Percentiles rank a stretch among this genome's conserved stretches.
These are phyloP conservation scores for Podaxis sp. DNA, from an alignment of 768 basidiomycete genomes.

Conservation along the genomic window DNA sequence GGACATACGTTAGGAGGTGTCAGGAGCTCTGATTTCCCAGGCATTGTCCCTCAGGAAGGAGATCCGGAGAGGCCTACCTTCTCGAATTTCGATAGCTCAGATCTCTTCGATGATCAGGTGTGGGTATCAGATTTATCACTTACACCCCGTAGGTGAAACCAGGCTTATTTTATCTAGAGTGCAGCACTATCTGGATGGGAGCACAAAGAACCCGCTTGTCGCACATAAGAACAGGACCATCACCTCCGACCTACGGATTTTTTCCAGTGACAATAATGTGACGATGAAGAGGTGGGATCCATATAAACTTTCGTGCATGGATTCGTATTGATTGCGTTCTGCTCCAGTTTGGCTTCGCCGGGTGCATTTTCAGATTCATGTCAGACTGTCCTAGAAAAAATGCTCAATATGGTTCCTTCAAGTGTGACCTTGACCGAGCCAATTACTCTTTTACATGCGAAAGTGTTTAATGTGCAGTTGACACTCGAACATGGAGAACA, in stretches of 20 bases:
- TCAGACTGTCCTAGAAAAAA: slow-evolving; percentile 34
- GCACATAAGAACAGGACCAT: slow-evolving; percentile 31
- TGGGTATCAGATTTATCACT: slow-evolving; percentile 21
- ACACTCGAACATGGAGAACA: slow-evolving; percentile 28
- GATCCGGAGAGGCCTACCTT: slow-evolving; percentile 24
- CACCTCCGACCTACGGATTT: slow-evolving; percentile 40
- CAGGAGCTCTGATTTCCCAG: slow-evolving; percentile 39
- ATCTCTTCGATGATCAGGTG: slow-evolving; percentile 37
- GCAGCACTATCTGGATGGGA: slow-evolving; percentile 38
- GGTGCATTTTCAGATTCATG: slow-evolving; percentile 33
- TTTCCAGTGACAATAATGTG: slow-evolving; percentile 36
- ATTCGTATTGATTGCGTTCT: slow-evolving; percentile 1
- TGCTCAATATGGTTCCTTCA: slow-evolving; percentile 44
- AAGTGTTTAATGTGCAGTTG: slow-evolving; percentile 32
- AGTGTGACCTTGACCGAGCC: slow-evolving; percentile 38
- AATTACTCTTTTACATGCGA: slow-evolving; percentile 34
- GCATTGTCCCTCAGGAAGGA: slow-evolving; percentile 30
- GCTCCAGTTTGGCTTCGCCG: slow-evolving; percentile 26
- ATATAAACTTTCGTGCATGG: neutral
- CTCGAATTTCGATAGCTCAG: slow-evolving; percentile 32
- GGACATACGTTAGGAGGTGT: slow-evolving; percentile 48
- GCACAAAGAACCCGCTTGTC: slow-evolving; percentile 40
- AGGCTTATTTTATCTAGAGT: slow-evolving; percentile 28
- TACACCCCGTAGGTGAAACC: neutral
- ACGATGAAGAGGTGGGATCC: slow-evolving; percentile 38